Evolutionary conservation across 1,284 basidiomycete genomes (phyloP).

Genomic region (Sporisorium reilianum): DNA sequence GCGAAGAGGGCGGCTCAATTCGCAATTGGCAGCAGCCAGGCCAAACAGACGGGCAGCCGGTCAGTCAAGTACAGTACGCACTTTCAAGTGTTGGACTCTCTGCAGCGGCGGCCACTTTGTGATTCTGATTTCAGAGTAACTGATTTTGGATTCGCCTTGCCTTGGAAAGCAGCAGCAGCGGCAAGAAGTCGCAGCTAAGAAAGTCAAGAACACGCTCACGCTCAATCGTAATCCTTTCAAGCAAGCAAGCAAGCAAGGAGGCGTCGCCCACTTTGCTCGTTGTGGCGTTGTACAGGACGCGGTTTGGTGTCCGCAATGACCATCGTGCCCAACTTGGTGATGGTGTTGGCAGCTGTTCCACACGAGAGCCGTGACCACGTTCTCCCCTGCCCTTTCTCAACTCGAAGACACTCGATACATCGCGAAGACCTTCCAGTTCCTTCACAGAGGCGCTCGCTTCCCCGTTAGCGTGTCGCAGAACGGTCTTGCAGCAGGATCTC

Average conservation of each 20-base stretch:
- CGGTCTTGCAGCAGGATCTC: too few relatives aligned
- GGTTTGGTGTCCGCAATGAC: too few relatives aligned
- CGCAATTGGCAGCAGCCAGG: not conserved
- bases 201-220: conserved; percentile 5
- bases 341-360: not conserved
- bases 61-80: not conserved
- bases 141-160: not conserved
- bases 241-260: conserved; percentile 12
- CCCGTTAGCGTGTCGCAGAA: not conserved
- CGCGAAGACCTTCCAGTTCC: too few relatives aligned
- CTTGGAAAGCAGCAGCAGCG: not conserved
- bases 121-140: not conserved
- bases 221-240: not conserved
- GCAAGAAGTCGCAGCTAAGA: not conserved
- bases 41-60: too few relatives aligned
- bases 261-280: not conserved
- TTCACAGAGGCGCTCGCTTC: too few relatives aligned
- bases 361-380: not conserved
- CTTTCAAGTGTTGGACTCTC: conserved; percentile 7
- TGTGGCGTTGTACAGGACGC: too few relatives aligned
- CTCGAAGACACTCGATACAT: too few relatives aligned
- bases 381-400: too few relatives aligned
- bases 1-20: conserved; percentile 3
- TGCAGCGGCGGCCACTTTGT: conserved; percentile 2
- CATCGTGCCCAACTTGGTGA: too few relatives aligned